A percentile compares a stretch with the other conserved stretches of the same genome.
Evolutionary conservation across 495 filamentous ascomycete genomes (phyloP).

Genomic region (Cercophora sp.): DNA sequence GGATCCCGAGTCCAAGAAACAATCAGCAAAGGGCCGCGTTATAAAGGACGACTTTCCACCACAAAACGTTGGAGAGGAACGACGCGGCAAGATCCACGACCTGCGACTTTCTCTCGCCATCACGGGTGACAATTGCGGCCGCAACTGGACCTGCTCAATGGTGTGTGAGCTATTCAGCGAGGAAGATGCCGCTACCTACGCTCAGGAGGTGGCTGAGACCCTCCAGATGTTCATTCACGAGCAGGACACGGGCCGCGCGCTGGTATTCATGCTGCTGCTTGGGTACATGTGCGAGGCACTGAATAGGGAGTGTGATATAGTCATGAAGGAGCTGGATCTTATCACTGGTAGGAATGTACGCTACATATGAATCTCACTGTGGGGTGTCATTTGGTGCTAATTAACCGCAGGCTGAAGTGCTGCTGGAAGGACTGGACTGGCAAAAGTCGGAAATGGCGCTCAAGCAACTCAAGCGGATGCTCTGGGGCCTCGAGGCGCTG

Average conservation of each 20-base stretch:
- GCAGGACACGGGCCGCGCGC: not conserved
- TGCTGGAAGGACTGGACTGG: not conserved
- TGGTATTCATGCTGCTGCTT: not conserved
- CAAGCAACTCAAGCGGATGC: not conserved
- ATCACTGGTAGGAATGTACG: not conserved
- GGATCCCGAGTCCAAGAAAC: not conserved
- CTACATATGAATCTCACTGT: not conserved
- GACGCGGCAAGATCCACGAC: not conserved
- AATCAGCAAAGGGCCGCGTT: not conserved
- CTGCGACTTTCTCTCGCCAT: not conserved
- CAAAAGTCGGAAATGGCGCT: not conserved
- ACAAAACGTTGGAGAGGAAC: not conserved
- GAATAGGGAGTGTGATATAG: not conserved
- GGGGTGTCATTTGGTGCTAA: not conserved
- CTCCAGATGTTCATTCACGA: constrained; percentile 2
- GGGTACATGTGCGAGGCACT: not conserved
- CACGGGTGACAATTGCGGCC: not conserved
- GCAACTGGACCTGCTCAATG: constrained; percentile 1
- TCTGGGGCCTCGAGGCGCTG: constrained; percentile 1
- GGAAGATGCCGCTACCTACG: not conserved
- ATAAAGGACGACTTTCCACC: not conserved
- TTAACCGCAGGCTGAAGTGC: not conserved
- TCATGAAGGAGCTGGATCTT: not conserved
- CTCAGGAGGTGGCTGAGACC: not conserved
- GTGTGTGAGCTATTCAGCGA: constrained; percentile 1